Evolutionary conservation across 345 rosid genomes (phyloP), one percentile per base, ranked within the genome.

Genomic region (Brassica nigra): DNA sequence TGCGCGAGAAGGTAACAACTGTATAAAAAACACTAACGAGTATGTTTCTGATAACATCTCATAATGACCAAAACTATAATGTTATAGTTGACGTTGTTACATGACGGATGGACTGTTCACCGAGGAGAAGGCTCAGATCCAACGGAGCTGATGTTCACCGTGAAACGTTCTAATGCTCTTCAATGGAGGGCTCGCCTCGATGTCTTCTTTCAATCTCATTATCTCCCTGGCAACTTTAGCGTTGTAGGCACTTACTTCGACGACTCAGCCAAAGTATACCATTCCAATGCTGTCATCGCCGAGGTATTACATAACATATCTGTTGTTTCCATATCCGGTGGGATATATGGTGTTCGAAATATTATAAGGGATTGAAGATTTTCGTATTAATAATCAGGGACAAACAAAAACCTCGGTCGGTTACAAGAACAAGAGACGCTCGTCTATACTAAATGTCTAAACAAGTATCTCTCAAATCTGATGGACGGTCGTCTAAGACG

Each of bases 61-160:
- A 58, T 20, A 58, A 20, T 58, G 29, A 20, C 62, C 30, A 49
- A 54, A 18, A 75, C 65, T 39, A 61, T 7, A 55, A 55, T 36
- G 42, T 16, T 1, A 10, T 20, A 76, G 75, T 61, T 76, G 54
- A 77, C 75, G 16, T 77, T 64, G 63, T 47, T 33, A 8, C 52
- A 34, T 47, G 63, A 77, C 23, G 34, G 52, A 31, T 62, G 80
- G 80, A 77, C 80, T 29, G 80, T 77, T 69, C 80, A 77, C 5
- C 49, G 80, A 69, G 70, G 80, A 61, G 62, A 68, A 77, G 75
- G 80, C 16, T 77, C 80, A 18, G 80, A 77, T 77, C 75, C 74
- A 20, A 77, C 6, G 34, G 80, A 77, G 69, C 75, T 69, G n/a
- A 69, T 77, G 80, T 69, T 69, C 55, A 77, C 69, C 14, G 80